These are phyloP conservation scores for Paramecium octaurelia DNA, from an alignment of 73 alveolate species.

Conservation along the genomic window DNA sequence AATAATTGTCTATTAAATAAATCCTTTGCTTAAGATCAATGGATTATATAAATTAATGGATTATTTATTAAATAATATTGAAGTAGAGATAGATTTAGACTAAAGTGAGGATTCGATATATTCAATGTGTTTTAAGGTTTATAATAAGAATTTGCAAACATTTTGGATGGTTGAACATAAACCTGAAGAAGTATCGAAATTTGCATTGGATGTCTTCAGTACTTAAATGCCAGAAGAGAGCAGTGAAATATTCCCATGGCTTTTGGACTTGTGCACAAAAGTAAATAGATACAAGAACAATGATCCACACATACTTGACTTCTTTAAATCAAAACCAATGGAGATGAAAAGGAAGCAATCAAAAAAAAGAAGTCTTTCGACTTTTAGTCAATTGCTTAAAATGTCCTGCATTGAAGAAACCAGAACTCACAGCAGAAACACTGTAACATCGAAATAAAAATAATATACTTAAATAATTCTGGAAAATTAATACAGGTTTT, in stretches of 20 bases:
- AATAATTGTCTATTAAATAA: no score
- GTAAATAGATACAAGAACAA: neutral
- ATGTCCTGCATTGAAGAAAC: neutral
- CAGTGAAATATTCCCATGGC: neutral
- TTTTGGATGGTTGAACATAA: conserved; percentile 15
- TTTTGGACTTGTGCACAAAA: neutral
- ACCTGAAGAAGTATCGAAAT: neutral
- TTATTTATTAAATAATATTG: neutral
- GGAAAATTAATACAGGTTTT: neutral
- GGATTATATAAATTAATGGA: neutral
- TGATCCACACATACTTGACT: neutral
- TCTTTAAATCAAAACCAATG: neutral
- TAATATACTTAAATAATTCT: neutral
- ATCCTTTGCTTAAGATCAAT: no score
- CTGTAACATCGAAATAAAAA: neutral
- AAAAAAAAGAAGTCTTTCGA: neutral
- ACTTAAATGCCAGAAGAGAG: neutral
- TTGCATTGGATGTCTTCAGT: neutral
- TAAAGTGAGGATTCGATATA: neutral
- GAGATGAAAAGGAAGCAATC: neutral
- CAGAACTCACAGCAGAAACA: neutral
- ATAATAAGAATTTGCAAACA: neutral
- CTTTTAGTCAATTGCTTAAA: neutral
- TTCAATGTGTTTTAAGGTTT: neutral
- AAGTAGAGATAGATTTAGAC: neutral